These are phyloP conservation scores for Lyophyllum atratum DNA, from an alignment of 768 basidiomycete genomes.

Conservation along the genomic window DNA sequence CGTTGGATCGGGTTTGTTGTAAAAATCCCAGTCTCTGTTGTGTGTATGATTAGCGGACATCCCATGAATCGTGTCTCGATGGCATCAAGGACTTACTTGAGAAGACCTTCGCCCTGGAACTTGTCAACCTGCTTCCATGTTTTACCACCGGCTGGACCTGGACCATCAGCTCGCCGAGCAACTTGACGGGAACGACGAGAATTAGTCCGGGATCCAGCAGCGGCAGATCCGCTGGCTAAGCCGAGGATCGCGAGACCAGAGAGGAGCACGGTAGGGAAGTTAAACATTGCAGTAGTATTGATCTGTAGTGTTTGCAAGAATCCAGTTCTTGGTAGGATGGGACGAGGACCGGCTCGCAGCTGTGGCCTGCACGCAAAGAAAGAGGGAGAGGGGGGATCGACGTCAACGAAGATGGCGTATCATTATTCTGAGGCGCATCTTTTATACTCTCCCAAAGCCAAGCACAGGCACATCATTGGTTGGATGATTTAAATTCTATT, in stretches of 20 bases:
- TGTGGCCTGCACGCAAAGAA: conserved; percentile 13
- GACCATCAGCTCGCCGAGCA: background rate
- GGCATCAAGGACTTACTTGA: conserved; percentile 53
- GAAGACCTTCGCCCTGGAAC: conserved; percentile 55
- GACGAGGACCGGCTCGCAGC: conserved; percentile 13
- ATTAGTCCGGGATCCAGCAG: conserved; percentile 2
- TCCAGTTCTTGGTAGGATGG: conserved; percentile 14
- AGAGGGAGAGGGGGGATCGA: conserved; percentile 9
- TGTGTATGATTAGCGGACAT: background rate
- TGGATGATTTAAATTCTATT: background rate
- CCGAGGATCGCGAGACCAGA: conserved; percentile 1
- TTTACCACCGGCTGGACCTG: background rate
- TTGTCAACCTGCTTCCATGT: conserved; percentile 33
- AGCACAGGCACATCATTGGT: background rate
- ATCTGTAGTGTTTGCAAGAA: conserved; percentile 5
- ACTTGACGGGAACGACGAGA: conserved; percentile 6
- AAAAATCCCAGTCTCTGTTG: conserved; percentile 67
- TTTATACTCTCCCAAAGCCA: background rate
- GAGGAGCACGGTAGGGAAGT: background rate
- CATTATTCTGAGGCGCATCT: background rate
- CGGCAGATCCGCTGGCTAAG: background rate
- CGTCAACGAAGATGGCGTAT: conserved; percentile 14
- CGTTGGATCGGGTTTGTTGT: conserved; percentile 63
- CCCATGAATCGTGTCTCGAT: too few species aligned
- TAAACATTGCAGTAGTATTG: conserved; percentile 1